These are phyloP conservation scores for Monilinia aucupariae DNA, from an alignment of 2,329 filamentous ascomycete species.

Conservation along the genomic window DNA sequence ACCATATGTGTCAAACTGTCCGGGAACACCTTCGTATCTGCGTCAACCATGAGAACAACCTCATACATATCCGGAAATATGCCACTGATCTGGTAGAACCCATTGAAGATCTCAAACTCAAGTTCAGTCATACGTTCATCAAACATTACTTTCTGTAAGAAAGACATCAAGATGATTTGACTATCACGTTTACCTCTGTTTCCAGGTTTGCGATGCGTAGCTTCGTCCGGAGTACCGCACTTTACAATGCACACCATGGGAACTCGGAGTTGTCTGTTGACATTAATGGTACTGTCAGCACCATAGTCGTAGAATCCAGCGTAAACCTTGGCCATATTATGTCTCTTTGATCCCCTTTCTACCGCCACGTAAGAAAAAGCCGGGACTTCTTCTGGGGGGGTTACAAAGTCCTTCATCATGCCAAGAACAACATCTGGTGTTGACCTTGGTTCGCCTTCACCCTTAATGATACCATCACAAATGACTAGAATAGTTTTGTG, in stretches of 20 bases:
- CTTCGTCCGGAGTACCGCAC: slow-evolving; percentile 87
- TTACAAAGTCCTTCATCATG: slow-evolving; percentile 92
- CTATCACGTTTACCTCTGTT: slow-evolving; percentile 98
- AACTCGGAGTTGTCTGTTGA: slow-evolving; percentile 88
- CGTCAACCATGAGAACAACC: slow-evolving; percentile 97
- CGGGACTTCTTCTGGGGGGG: slow-evolving; percentile 74
- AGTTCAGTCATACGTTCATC: slow-evolving; percentile 99
- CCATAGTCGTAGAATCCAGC: slow-evolving; percentile 98
- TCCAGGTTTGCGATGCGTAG: slow-evolving; percentile 75
- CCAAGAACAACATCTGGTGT: slow-evolving; percentile 85
- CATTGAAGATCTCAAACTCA: slow-evolving; percentile 99
- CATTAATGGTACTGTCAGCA: slow-evolving; percentile 67
- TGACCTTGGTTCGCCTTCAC: slow-evolving; percentile 76
- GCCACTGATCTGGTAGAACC: slow-evolving; percentile 96
- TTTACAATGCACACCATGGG: slow-evolving; percentile 98
- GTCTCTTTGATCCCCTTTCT: slow-evolving; percentile 88
- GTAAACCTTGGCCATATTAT: slow-evolving; percentile 99
- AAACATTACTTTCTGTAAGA: slow-evolving; percentile 99
- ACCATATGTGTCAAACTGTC: slow-evolving; percentile 99
- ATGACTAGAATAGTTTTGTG: slow-evolving; percentile 96
- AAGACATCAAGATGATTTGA: slow-evolving; percentile 98
- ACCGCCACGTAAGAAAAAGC: slow-evolving; percentile 96
- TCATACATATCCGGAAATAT: slow-evolving; percentile 99
- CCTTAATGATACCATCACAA: slow-evolving; percentile 97
- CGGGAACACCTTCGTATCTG: slow-evolving; percentile 98